Conservation (phyloP, 2,329 filamentous ascomycete species). For the Sporothrix pallida region DNA sequence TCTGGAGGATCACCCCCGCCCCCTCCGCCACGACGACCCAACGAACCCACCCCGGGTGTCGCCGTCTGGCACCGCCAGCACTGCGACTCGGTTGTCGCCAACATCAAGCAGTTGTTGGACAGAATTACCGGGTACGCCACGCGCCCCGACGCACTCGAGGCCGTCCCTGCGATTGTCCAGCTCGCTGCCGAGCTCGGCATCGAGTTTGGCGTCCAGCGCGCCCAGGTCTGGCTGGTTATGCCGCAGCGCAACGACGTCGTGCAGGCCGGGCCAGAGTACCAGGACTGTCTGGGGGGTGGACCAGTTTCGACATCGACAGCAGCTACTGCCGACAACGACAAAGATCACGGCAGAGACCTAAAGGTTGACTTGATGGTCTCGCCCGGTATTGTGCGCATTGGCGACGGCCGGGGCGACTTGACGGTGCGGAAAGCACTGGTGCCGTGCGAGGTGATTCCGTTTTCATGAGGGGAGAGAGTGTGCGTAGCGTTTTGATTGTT, state of each 20-base stretch:
- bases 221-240: conserved; percentile 29
- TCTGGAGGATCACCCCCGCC: neutral
- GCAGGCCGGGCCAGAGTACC: conserved; percentile 33
- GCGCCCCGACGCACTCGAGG: conserved; percentile 21
- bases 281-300: conserved; percentile 29
- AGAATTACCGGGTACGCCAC: conserved; percentile 32
- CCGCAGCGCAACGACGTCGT: conserved; percentile 24
- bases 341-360: conserved; percentile 7
- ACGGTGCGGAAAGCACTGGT: conserved; percentile 30
- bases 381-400: conserved; percentile 35
- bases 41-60: neutral
- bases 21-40: neutral
- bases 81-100: conserved; percentile 22
- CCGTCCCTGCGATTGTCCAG: conserved; percentile 29
- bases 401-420: conserved; percentile 35
- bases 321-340: conserved; percentile 23
- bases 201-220: conserved; percentile 37
- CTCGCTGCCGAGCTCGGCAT: conserved; percentile 35
- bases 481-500: neutral
- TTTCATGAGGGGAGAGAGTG: neutral
- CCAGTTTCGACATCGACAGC: conserved; percentile 3
- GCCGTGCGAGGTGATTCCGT: conserved; percentile 34
- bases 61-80: conserved; percentile 29
- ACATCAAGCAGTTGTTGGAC: conserved; percentile 29
- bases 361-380: conserved; percentile 35